These are phyloP conservation scores for Pythium volutum DNA, from an alignment of 352 stramenopile species.

Conservation along the genomic window DNA sequence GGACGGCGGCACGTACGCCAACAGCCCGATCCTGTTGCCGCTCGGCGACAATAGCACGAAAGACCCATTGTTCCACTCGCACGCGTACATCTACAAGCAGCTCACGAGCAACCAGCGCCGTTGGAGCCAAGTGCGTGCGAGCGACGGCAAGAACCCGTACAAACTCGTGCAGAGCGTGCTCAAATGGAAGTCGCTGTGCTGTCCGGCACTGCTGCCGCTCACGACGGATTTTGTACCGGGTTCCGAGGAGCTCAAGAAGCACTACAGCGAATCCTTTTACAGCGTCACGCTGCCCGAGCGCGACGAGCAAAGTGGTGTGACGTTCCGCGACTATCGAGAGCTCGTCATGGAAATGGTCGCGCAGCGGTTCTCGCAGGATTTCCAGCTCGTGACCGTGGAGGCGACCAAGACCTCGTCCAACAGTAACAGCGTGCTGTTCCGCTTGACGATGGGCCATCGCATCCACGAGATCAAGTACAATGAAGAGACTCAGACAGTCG, in stretches of 20 bases:
- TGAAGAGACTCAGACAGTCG: slow-evolving; percentile 79
- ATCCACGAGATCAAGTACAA: slow-evolving; percentile 89
- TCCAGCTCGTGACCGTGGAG: slow-evolving; percentile 78
- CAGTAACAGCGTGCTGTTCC: slow-evolving; percentile 42
- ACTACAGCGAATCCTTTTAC: slow-evolving; percentile 88
- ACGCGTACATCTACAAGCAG: slow-evolving; percentile 73
- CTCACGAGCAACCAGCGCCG: slow-evolving; percentile 92
- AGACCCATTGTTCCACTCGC: slow-evolving; percentile 73
- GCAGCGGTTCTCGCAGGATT: slow-evolving; percentile 81
- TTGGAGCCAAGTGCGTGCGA: slow-evolving; percentile 94
- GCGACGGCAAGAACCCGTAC: slow-evolving; percentile 48
- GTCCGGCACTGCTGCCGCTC: slow-evolving; percentile 93
- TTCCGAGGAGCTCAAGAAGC: slow-evolving; percentile 68
- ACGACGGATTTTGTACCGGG: slow-evolving; percentile 89
- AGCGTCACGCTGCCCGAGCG: slow-evolving; percentile 73
- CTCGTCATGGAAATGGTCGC: slow-evolving; percentile 85
- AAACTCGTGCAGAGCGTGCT: slow-evolving; percentile 80
- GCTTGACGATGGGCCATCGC: slow-evolving; percentile 83
- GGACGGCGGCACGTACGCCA: slow-evolving; percentile 44
- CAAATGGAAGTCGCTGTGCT: slow-evolving; percentile 97
- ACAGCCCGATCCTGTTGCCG: slow-evolving; percentile 50
- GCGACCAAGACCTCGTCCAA: slow-evolving; percentile 27
- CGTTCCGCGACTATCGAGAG: slow-evolving; percentile 72
- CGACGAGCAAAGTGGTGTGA: slow-evolving; percentile 60
- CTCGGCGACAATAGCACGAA: slow-evolving; percentile 42